Conservation (phyloP, 2,329 filamentous ascomycete species). For the Epichloe typhina region DNA sequence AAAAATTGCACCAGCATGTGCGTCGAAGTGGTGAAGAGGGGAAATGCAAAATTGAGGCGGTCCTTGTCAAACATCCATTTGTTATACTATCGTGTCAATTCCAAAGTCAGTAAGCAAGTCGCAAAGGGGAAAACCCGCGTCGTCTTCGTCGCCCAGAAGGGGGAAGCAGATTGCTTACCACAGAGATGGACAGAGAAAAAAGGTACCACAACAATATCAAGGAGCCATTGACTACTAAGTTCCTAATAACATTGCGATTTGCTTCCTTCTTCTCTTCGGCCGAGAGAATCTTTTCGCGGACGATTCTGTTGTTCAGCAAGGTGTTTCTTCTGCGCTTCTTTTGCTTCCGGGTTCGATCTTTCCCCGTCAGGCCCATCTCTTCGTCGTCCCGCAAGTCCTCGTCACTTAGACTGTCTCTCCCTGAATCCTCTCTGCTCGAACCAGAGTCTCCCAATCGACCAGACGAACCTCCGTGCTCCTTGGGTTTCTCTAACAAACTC, state of each 20-base stretch:
- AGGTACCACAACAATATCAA: constrained; percentile 79
- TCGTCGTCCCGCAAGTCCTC: constrained; percentile 74
- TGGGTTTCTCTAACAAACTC: constrained; percentile 25
- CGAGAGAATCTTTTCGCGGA: constrained; percentile 45
- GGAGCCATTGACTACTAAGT: constrained; percentile 58
- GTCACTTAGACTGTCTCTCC: constrained; percentile 49
- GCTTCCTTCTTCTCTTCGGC: constrained; percentile 62
- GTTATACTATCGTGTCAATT: constrained; percentile 59
- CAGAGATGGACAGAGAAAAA: constrained; percentile 85
- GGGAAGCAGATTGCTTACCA: constrained; percentile 42
- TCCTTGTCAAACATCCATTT: constrained; percentile 97
- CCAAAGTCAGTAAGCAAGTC: constrained; percentile 9
- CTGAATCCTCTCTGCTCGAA: constrained; percentile 17
- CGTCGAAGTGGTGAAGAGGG: constrained; percentile 84
- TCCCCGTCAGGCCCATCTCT: constrained; percentile 71
- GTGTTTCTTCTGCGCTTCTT: constrained; percentile 55
- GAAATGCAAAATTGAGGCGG: constrained; percentile 81
- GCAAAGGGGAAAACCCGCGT: not conserved
- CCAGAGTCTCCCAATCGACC: constrained; percentile 1
- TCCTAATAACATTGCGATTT: constrained; percentile 58
- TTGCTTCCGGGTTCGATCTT: constrained; percentile 56
- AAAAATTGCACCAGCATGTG: constrained; percentile 94
- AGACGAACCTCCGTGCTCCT: constrained; percentile 22
- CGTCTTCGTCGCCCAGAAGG: not conserved
- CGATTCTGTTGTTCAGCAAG: constrained; percentile 56